Evolutionary conservation across 768 basidiomycete species (phyloP), one percentile per base, ranked within the genome.

Genomic region (Lactarius trivialis): DNA sequence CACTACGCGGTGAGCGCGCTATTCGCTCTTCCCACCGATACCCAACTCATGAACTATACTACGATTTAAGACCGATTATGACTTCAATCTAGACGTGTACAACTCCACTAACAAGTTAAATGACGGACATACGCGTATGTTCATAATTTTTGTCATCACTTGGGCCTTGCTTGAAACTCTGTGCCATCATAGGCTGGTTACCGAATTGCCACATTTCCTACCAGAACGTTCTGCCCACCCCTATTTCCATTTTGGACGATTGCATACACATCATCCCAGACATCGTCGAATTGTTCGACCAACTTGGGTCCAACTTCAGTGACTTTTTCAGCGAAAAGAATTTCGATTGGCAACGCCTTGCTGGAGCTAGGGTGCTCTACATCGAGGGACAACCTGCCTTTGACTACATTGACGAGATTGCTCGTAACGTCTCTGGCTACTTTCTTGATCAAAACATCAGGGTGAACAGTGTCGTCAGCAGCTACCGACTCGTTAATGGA

Each of bases 381-480:
- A 85, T 86, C 61, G 79, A 80, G 59, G 84, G 82, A 32, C 68
- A 76, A 64, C 75, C 79, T 58, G 76, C 84, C 11, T 85, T 78
- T 65, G 74, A 72, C 34, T 86, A 85, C 65, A 79, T 83, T 48
- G 81, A 84, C 68, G 69, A 75, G 28, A 80, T 86, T 55, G 85
- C 85, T 2, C 70, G 71, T 41, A 84, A 81, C 2, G 78, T 82
- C 21, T 81, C 81, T 5, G 84, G 85, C 4, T 84, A 85, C 66
- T 86, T 79, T 68, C 74, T 86, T 52, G 83, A 85, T 68, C 83
- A 85, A 64, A 82, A 81, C 32, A 77, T 86, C 49, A 79, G 85
- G 36, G 79, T 85, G 45, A 86, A 86, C 72, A 82, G 80, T 39
- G 84, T 81, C 5, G 81, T 83, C 72, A 81, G 78, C 36, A 82